These are phyloP conservation scores for Anthracocystis panici-leucophaei DNA, from an alignment of 1,284 basidiomycete species.

Conservation along the genomic window DNA sequence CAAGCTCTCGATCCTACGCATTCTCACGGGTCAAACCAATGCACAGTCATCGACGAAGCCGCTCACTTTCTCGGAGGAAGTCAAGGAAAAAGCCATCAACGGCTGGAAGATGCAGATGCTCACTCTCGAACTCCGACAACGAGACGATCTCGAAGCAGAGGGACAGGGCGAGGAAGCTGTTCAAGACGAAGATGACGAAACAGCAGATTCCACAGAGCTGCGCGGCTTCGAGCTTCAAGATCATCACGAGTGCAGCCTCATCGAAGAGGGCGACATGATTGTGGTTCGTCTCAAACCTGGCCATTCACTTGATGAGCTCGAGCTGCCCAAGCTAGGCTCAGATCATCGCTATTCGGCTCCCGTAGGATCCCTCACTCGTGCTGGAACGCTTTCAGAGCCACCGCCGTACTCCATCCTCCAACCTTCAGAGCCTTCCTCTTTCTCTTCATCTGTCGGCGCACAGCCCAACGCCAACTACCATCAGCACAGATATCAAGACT, in stretches of 20 bases:
- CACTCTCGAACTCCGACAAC: constrained; percentile 64
- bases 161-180: constrained; percentile 1
- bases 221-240: constrained; percentile 62
- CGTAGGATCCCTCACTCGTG: constrained; percentile 42
- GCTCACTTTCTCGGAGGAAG: constrained; percentile 62
- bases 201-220: constrained; percentile 14
- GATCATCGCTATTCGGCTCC: constrained; percentile 59
- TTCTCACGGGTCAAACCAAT: constrained; percentile 61
- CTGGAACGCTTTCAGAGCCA: constrained; percentile 53
- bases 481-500: constrained; percentile 59
- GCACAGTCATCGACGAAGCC: constrained; percentile 39
- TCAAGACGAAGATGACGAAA: not conserved
- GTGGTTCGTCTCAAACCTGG: constrained; percentile 54
- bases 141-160: constrained; percentile 52
- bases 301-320: constrained; percentile 52
- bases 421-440: constrained; percentile 66
- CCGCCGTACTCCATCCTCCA: constrained; percentile 57
- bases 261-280: constrained; percentile 67
- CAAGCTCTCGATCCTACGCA: constrained; percentile 61
- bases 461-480: constrained; percentile 67
- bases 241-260: constrained; percentile 65
- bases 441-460: constrained; percentile 65
- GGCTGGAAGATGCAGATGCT: constrained; percentile 67
- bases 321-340: constrained; percentile 56
- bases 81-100: constrained; percentile 65